These are phyloP conservation scores for Cicer judaicum DNA, from an alignment of 306 rosid genomes.

Conservation along the genomic window DNA sequence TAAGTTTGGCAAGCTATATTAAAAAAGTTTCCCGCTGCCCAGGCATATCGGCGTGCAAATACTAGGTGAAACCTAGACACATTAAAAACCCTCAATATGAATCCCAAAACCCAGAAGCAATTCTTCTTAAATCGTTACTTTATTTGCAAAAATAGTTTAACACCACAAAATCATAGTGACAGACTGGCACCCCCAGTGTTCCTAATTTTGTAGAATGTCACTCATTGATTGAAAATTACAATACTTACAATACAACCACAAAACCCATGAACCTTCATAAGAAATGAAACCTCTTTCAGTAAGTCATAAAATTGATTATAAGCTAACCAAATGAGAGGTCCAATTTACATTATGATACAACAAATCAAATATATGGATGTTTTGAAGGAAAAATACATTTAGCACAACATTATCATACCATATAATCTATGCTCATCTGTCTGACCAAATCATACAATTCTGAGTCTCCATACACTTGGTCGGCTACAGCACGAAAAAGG, in stretches of 20 bases:
- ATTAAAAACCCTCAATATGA: constrained; percentile 17
- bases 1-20: not conserved
- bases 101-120: not conserved
- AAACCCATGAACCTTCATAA: not conserved
- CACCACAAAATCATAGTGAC: constrained; percentile 3
- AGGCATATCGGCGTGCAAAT: constrained; percentile 21
- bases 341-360: constrained; percentile 4
- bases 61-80: not conserved
- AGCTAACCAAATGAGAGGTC: not conserved
- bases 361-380: constrained; percentile 6
- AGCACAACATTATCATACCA: constrained; percentile 58
- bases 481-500: constrained; percentile 95
- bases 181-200: not conserved
- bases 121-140: not conserved
- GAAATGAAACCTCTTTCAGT: not conserved
- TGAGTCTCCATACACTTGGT: constrained; percentile 95
- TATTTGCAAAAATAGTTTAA: not conserved
- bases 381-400: not conserved
- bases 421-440: constrained; percentile 91
- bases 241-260: not conserved
- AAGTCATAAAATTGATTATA: constrained; percentile 22
- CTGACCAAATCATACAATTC: constrained; percentile 77
- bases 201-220: not conserved
- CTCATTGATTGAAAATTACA: not conserved
- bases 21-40: not conserved